phyloP scores from a whole-genome alignment of 2,329 filamentous ascomycete species.

The Aspergillus eucalypticola region DNA sequence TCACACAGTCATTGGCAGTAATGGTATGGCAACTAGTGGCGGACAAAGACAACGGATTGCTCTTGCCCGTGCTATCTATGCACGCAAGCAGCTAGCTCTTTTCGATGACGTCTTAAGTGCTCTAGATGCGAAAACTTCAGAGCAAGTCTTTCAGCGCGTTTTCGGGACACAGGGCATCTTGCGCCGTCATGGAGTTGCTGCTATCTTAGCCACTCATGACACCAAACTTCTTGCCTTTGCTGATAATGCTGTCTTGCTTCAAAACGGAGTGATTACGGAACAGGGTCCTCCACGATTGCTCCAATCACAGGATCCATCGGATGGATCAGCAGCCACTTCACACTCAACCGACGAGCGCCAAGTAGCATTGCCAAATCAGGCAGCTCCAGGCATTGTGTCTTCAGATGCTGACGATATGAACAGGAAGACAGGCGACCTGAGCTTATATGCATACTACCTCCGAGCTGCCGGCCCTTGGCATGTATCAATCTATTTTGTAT shows the following conservation, averaged over 20 bases:
- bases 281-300: not conserved
- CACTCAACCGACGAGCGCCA: not conserved
- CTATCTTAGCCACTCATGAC: not conserved
- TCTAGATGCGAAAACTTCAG: not conserved
- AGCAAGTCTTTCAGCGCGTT: not conserved
- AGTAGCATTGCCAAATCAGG: not conserved
- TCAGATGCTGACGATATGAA: not conserved
- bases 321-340: not conserved
- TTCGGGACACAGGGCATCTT: not conserved
- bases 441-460: not conserved
- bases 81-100: not conserved
- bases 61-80: slow-evolving; percentile 2
- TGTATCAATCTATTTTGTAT: not conserved
- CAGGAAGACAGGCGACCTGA: not conserved
- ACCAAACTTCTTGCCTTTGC: not conserved
- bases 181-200: not conserved
- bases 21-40: slow-evolving; percentile 51
- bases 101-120: not conserved
- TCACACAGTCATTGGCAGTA: slow-evolving; percentile 73
- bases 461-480: not conserved
- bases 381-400: not conserved
- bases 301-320: too few relatives aligned
- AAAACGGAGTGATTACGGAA: not conserved
- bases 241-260: not conserved
- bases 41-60: not conserved